Percentiles rank a stretch among this genome's conserved stretches.
phyloP scores from a whole-genome alignment of 768 basidiomycete species.

The Mycena vulgaris region DNA sequence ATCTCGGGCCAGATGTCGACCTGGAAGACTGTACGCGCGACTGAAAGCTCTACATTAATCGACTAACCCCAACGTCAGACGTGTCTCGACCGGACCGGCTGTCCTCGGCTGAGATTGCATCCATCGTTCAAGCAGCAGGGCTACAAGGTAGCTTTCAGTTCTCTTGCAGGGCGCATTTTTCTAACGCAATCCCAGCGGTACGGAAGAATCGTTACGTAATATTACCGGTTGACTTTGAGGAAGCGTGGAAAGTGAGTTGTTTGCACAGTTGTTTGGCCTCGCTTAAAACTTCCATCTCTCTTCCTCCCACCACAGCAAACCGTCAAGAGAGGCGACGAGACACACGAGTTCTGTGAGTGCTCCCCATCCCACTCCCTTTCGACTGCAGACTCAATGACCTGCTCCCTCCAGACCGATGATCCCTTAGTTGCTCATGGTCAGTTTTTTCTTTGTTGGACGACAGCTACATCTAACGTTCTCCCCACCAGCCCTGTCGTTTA shows the following conservation, averaged over 20 bases:
- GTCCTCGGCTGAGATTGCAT: slow-evolving; percentile 95
- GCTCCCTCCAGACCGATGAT: slow-evolving; percentile 50
- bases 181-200: slow-evolving; percentile 74
- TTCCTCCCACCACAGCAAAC: slow-evolving; percentile 79
- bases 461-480: neutral
- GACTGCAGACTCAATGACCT: slow-evolving; percentile 27
- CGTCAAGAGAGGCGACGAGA: slow-evolving; percentile 96
- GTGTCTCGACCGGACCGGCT: slow-evolving; percentile 97
- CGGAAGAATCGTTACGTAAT: slow-evolving; percentile 99
- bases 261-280: slow-evolving; percentile 59
- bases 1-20: slow-evolving; percentile 96
- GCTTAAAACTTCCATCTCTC: slow-evolving; percentile 51
- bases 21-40: slow-evolving; percentile 93
- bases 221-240: slow-evolving; percentile 97
- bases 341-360: slow-evolving; percentile 93
- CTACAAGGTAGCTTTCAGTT: slow-evolving; percentile 80
- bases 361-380: slow-evolving; percentile 38
- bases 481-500: slow-evolving; percentile 10
- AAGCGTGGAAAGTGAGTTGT: slow-evolving; percentile 97
- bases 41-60: neutral
- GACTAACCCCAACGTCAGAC: slow-evolving; percentile 64
- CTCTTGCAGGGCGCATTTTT: neutral
- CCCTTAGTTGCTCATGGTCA: slow-evolving; percentile 37
- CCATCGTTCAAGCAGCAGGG: slow-evolving; percentile 97
- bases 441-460: slow-evolving; percentile 42